Evolutionary conservation across 805 yeast species (phyloP).

Genomic region (Candida dajiaensis): DNA sequence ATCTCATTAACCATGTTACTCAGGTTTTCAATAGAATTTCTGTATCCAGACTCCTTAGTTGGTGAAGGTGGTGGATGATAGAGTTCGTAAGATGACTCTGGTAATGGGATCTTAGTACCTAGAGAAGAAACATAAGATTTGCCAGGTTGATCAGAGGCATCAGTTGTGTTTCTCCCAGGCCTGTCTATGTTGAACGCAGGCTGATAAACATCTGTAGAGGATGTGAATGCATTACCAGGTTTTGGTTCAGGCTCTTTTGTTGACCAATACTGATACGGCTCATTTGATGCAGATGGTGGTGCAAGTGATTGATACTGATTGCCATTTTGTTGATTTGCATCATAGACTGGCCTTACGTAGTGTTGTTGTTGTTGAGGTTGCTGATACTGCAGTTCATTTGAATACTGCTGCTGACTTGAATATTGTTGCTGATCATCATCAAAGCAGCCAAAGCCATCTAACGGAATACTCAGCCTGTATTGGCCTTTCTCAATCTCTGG

Average conservation of each 20-base stretch:
- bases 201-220: neutral
- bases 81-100: neutral
- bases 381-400: neutral
- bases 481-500: conserved; percentile 24
- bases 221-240: neutral
- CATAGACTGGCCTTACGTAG: neutral
- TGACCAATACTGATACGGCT: conserved; percentile 1
- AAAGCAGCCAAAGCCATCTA: conserved; percentile 18
- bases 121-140: neutral
- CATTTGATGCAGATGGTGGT: conserved; percentile 9
- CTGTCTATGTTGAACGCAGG: neutral
- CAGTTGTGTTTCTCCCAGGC: neutral
- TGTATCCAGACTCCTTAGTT: neutral
- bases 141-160: neutral
- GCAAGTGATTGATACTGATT: conserved; percentile 10
- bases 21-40: conserved; percentile 25
- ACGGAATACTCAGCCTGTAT: conserved; percentile 22
- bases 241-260: conserved; percentile 4
- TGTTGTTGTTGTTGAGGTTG: neutral
- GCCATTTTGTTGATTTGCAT: neutral
- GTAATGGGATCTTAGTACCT: neutral
- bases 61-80: neutral
- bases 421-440: conserved; percentile 1
- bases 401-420: neutral
- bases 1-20: conserved; percentile 31